Conservation (phyloP, 495 filamentous ascomycete species). For the Neurospora pannonica region DNA sequence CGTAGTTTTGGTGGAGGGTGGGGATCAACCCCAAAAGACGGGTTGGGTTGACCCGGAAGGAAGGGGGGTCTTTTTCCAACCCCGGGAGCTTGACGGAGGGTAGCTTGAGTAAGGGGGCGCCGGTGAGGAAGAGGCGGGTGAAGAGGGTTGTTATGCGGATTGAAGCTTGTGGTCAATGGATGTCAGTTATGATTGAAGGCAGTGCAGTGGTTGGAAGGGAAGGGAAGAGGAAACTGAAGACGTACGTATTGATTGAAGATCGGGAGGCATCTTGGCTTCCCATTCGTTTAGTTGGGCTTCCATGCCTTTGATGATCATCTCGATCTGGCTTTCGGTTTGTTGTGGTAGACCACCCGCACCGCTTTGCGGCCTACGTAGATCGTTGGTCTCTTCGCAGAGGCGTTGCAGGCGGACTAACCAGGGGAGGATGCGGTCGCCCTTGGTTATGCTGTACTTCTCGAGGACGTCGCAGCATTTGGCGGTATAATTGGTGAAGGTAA, state of each 20-base stretch:
- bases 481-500: slow-evolving; percentile 26
- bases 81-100: slow-evolving; percentile 2
- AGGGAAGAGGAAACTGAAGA: background rate
- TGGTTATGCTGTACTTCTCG: slow-evolving; percentile 17
- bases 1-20: slow-evolving; percentile 15
- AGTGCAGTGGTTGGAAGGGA: background rate
- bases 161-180: slow-evolving; percentile 12
- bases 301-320: slow-evolving; percentile 32
- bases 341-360: slow-evolving; percentile 1
- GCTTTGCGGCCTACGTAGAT: slow-evolving; percentile 16
- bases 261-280: slow-evolving; percentile 22
- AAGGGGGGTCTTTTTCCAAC: background rate
- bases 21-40: slow-evolving; percentile 10
- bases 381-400: slow-evolving; percentile 27
- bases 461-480: slow-evolving; percentile 26
- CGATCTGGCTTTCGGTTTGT: slow-evolving; percentile 28
- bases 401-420: slow-evolving; percentile 33
- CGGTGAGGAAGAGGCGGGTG: slow-evolving; percentile 27
- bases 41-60: slow-evolving; percentile 9
- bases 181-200: background rate
- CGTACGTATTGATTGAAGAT: slow-evolving; percentile 12
- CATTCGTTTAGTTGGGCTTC: slow-evolving; percentile 32
- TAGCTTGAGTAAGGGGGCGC: slow-evolving; percentile 24
- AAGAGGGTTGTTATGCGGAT: slow-evolving; percentile 24
- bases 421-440: slow-evolving; percentile 28